Percentiles rank a stretch among this genome's conserved stretches.
Conservation (phyloP, 495 filamentous ascomycete genomes). For the Xylaria sp. region DNA sequence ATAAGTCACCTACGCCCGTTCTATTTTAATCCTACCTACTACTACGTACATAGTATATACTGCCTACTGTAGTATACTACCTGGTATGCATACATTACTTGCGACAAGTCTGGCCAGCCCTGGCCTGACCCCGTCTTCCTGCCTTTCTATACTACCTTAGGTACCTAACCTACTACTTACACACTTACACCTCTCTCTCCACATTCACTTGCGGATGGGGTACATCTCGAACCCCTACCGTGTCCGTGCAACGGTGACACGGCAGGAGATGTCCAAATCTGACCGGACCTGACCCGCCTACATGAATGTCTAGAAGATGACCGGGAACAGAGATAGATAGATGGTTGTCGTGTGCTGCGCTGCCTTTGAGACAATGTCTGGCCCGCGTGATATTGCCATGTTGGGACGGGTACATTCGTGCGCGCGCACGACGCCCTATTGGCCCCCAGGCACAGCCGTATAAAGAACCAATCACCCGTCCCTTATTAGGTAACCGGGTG, state of each 20-base stretch:
- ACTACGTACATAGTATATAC: too few species aligned
- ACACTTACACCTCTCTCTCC: neutral
- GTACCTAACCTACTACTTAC: too few species aligned
- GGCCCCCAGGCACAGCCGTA: constrained; percentile 6
- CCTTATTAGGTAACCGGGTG: neutral
- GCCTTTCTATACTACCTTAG: too few species aligned
- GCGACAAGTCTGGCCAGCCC: neutral
- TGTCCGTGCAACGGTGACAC: constrained; percentile 19
- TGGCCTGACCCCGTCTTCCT: neutral
- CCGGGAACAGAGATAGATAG: neutral
- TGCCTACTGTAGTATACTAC: too few species aligned
- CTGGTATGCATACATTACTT: too few species aligned
- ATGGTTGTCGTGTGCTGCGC: neutral
- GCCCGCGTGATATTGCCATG: constrained; percentile 11
- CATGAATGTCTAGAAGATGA: neutral
- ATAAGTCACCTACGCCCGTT: neutral
- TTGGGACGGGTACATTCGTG: neutral
- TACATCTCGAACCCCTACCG: neutral
- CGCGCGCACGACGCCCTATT: constrained; percentile 10
- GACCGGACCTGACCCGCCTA: neutral
- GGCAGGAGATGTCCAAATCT: constrained; percentile 12
- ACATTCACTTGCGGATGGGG: neutral
- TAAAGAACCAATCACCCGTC: constrained; percentile 6
- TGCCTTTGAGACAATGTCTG: constrained; percentile 15
- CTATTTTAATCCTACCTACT: constrained; percentile 9